Evolutionary conservation across 768 basidiomycete genomes (phyloP).

Genomic region (Russula olivacea): DNA sequence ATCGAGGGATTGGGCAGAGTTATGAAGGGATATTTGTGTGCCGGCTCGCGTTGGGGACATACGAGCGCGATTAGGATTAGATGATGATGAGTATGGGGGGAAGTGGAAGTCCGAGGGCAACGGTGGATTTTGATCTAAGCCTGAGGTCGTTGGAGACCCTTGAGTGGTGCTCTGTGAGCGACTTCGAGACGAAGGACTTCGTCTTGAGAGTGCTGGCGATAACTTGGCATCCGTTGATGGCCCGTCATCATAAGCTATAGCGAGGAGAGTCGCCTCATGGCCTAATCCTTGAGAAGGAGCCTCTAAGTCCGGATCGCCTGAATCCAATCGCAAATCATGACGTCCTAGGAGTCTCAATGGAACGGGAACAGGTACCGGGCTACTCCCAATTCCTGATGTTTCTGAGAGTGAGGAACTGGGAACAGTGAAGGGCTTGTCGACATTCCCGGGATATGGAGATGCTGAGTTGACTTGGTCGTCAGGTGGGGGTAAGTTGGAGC

Average conservation of each 20-base stretch:
- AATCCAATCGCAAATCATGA: slow-evolving; percentile 10
- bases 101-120: slow-evolving; percentile 33
- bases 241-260: background rate
- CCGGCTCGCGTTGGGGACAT: slow-evolving; percentile 14
- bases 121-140: slow-evolving; percentile 3
- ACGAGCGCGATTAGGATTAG: slow-evolving; percentile 9
- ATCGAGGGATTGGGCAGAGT: slow-evolving; percentile 53
- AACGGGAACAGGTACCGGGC: background rate
- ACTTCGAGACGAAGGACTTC: slow-evolving; percentile 12
- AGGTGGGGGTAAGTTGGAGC: background rate
- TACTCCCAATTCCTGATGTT: background rate
- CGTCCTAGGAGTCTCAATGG: background rate
- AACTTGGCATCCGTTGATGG: background rate
- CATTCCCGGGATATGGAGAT: background rate
- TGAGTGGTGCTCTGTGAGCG: slow-evolving; percentile 16
- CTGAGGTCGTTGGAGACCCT: background rate
- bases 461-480: slow-evolving; percentile 8
- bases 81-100: slow-evolving; percentile 30
- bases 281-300: background rate
- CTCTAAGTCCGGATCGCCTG: slow-evolving; percentile 5
- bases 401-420: slow-evolving; percentile 5
- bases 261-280: background rate
- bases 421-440: background rate
- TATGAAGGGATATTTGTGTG: slow-evolving; percentile 33
- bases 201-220: slow-evolving; percentile 4